Percentiles rank a stretch among this genome's conserved stretches.
Evolutionary conservation across 129 eudicot species (phyloP).

Genomic region (Apium graveolens): DNA sequence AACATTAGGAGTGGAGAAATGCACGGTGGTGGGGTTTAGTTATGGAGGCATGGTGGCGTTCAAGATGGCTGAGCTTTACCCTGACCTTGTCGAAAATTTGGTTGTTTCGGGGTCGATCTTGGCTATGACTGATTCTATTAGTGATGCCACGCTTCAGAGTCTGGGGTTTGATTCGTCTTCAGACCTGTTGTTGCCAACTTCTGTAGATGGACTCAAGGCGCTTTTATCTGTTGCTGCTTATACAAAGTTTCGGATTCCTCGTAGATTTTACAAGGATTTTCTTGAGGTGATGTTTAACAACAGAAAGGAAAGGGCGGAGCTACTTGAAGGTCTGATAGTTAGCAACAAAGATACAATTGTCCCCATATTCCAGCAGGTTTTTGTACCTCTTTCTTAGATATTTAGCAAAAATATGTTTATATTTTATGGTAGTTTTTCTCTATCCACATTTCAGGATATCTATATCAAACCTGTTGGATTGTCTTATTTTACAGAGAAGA

Average conservation of each 20-base stretch:
- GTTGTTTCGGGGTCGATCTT: slow-evolving; percentile 76
- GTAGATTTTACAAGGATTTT: slow-evolving; percentile 61
- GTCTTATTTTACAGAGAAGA: slow-evolving; percentile 24
- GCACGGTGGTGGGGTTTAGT: slow-evolving; percentile 84
- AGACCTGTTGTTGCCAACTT: slow-evolving; percentile 79
- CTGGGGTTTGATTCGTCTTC: slow-evolving; percentile 68
- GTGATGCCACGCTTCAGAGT: slow-evolving; percentile 34
- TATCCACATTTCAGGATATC: background rate
- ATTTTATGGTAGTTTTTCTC: background rate
- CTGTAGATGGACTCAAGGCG: slow-evolving; percentile 69
- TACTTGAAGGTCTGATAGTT: slow-evolving; percentile 66
- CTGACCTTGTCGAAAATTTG: slow-evolving; percentile 55
- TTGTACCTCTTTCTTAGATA: background rate
- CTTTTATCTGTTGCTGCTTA: slow-evolving; percentile 61
- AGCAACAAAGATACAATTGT: slow-evolving; percentile 58
- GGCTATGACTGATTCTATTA: slow-evolving; percentile 78
- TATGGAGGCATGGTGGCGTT: slow-evolving; percentile 96
- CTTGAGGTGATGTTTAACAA: slow-evolving; percentile 93
- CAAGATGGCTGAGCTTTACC: slow-evolving; percentile 67
- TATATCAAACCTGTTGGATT: background rate
- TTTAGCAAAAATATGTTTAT: too few relatives aligned
- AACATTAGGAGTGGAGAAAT: slow-evolving; percentile 50
- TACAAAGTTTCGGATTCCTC: slow-evolving; percentile 85
- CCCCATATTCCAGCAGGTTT: slow-evolving; percentile 59
- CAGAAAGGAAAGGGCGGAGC: slow-evolving; percentile 79